phyloP scores from a whole-genome alignment of 2,329 filamentous ascomycete genomes.

The Fusarium lyarnte region DNA sequence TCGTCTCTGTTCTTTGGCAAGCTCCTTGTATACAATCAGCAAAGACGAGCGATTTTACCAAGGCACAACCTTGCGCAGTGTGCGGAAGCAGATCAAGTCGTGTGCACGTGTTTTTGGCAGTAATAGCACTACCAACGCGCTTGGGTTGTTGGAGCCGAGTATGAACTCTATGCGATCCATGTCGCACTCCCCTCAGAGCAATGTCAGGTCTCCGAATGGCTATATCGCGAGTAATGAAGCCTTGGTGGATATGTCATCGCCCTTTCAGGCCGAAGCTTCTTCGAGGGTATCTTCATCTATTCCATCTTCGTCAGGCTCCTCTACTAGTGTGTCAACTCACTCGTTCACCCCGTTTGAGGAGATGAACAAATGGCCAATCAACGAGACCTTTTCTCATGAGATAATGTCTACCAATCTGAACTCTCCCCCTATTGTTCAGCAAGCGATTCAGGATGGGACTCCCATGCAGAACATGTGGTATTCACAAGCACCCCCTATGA shows the following conservation, averaged over 20 bases:
- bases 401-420: constrained; percentile 35
- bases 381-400: constrained; percentile 37
- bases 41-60: constrained; percentile 45
- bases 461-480: constrained; percentile 44
- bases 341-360: constrained; percentile 41
- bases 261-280: constrained; percentile 26
- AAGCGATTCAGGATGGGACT: constrained; percentile 38
- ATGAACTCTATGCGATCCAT: constrained; percentile 29
- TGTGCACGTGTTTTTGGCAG: constrained; percentile 37
- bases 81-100: constrained; percentile 45
- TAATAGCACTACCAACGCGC: constrained; percentile 25
- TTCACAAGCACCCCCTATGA: constrained; percentile 43
- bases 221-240: constrained; percentile 12
- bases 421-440: constrained; percentile 22
- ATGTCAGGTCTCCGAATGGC: constrained; percentile 1
- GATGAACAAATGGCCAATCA: constrained; percentile 40
- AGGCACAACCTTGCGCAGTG: constrained; percentile 31
- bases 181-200: constrained; percentile 37
- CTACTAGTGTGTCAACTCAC: constrained; percentile 32
- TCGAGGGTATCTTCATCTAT: constrained; percentile 37
- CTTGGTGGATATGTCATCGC: constrained; percentile 13
- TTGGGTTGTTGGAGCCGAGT: constrained; percentile 30
- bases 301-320: constrained; percentile 37
- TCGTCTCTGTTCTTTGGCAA: constrained; percentile 39
- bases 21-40: constrained; percentile 41